Base-by-base conservation (phyloP, 192 early-diverging fungal species). In the Linnemannia elongata region DNA sequence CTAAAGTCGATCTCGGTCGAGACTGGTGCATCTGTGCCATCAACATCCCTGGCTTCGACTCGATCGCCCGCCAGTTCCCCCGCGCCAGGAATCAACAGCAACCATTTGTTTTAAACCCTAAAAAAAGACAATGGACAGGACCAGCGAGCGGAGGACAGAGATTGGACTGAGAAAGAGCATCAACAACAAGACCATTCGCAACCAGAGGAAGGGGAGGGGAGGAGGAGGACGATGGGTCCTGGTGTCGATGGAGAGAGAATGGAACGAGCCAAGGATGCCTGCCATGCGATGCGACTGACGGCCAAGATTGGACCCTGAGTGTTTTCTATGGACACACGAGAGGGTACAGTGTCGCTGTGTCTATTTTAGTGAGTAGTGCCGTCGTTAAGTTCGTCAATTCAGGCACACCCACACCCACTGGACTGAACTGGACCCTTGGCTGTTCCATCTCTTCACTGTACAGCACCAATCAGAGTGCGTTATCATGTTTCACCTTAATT, bases 61-160 rank as follows among this genome's bases (percentile, higher is more conserved):
- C 15, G 47, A 41, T 78, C 82, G 2, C 82, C 76, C 7, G 22
- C 71, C 22, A 60, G 38, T 68, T 85, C 82, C 30, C 77, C 82
- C 2, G 77, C 82, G 15, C 83, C 83, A 39, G 83, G 78, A 63
- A 39, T 68, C 52, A 85, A 74, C 27, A 75, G 68, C 35, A 57
- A 75, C 77, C 60, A 63, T 77, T 42, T 76, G 55, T 76, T 74
- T 30, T 74, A 74, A 39, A 69, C 49, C 24, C 60, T 27, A 66
- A 66, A 66, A 66, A 66, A 10, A 33, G 60, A 33, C 55, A 24
- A 33, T 30, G 27, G 60, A 66, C 30, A 66, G 60, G 60, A 66
- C 12, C 27, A 33, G 27, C 60, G 30, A 66, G 60, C 27, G 55
- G 55, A 66, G 60, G 60, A 66, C 27, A 2, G 27, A 33, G 60